Evolutionary conservation across 148 eudicot genomes (phyloP), one percentile per base, ranked within the genome.

Genomic region (Simmondsia chinensis): DNA sequence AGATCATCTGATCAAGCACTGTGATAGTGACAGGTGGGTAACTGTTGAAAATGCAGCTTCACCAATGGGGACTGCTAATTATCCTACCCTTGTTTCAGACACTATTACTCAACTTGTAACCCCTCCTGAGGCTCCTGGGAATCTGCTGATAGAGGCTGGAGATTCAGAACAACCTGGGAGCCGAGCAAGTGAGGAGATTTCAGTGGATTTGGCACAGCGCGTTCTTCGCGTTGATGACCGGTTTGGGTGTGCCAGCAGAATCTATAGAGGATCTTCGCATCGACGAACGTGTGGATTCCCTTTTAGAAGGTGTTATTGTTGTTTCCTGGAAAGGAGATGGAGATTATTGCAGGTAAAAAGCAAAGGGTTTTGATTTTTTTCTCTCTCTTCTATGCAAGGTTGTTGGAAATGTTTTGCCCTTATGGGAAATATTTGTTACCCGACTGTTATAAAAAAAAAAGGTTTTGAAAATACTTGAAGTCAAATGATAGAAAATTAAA

Each of bases 11-110:
- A 61, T 89, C 36, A 89, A 85, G 66, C 94, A 89, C 61, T 35
- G 60, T 30, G 85, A 82, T 37, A 58, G 84, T 64, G 94, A 85
- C 70, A 89, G 88, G 73, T 89, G 97, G 97, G 75, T 76, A 56
- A 72, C 97, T 53, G 79, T 89, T 62, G 97, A 89, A 71, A 85
- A 89, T 67, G 97, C 97, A 43, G 95, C 74, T 52, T 89, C 97
- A 11, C 97, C 97, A 16, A 32, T 72, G 40, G 76, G 68, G 52
- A 65, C 77, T 45, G 53, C 68, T 45, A 76, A 66, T 61, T 79
- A 70, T 35, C 59, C 77, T 17, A 69, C 87, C 32, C 50, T 84
- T 60, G 67, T 76, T 37, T 63, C 87, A n/a, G 97, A 89, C 8
- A 48, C 57, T 33, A 57, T 74, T 24, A 72, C 83, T 27, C 79